Base-by-base conservation (phyloP, 164 flowering plant genomes). In the Macadamia tetraphylla region DNA sequence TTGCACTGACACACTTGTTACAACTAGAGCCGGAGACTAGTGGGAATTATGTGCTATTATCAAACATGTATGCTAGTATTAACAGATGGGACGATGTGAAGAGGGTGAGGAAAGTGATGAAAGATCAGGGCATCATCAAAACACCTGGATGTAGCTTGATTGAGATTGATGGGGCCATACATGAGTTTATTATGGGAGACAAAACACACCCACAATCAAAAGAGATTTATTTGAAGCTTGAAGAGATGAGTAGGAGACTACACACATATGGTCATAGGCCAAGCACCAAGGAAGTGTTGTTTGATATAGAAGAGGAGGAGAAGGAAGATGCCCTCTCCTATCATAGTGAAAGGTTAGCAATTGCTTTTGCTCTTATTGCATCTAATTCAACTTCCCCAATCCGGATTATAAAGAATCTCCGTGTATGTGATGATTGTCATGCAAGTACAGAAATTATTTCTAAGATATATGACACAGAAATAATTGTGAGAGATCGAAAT, bases 31-130 rank as follows among this genome's bases (percentile, higher is more conserved):
- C 88, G 14, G 84, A 82, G 64, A 83, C 82, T 8, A 78, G 88
- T 71, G 88, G 87, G 29, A 80, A 82, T 43, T 87, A 86, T 72
- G 90, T 87, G 56, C 87, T 87, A 49, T 60, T 84, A 60, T 87
- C 92, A 56, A 87, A 87, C 72, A 70, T 84, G 55, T 82, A 84
- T 70, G 85, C 87, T 18, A 74, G 72, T 17, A 62, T 66, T 9
- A 66, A 70, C 53, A 70, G 76, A 58, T 82, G 83, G 81, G 82
- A 78, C 44, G 81, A 79, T 67, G 85, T 78, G 70, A 74, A 64
- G 63, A 76, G 73, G 58, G 73, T 82, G 29, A 77, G 87, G 55
- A 75, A 77, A 51, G 32, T 68, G 64, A 80, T 81, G 85, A 84
- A 82, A 71, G 73, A 75, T 66, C 61, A 57, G 56, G 81, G 80